Evolutionary conservation across 2,329 filamentous ascomycete genomes (phyloP).

Genomic region (Hymenoscyphus linearis): DNA sequence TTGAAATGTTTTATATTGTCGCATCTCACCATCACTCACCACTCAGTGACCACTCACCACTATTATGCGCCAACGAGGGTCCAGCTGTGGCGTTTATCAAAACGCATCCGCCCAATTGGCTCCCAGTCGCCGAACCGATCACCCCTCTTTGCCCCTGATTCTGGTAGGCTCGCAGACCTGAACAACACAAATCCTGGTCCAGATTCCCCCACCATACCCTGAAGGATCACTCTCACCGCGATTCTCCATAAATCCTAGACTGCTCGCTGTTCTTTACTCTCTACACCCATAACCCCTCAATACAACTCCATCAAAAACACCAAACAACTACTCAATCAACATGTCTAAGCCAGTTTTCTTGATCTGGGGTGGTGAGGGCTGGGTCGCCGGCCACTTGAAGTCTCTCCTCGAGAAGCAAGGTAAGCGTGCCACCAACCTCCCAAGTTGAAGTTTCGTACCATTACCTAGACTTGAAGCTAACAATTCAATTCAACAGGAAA

Average conservation of each 20-base stretch:
- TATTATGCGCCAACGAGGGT: neutral
- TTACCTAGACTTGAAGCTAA: neutral
- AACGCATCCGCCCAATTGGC: neutral
- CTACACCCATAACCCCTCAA: neutral
- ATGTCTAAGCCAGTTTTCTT: slow-evolving; percentile 42
- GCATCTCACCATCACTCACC: too few species aligned
- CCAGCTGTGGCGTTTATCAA: neutral
- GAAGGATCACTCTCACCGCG: slow-evolving; percentile 7
- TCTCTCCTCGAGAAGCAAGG: slow-evolving; percentile 50
- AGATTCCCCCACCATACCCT: slow-evolving; percentile 5
- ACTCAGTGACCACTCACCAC: neutral
- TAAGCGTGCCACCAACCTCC: slow-evolving; percentile 8
- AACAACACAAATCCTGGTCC: slow-evolving; percentile 7
- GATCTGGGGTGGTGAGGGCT: slow-evolving; percentile 60
- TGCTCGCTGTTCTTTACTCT: neutral
- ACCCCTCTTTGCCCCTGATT: slow-evolving; percentile 9
- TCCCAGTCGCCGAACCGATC: neutral
- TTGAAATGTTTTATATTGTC: neutral
- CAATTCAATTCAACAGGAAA: slow-evolving; percentile 37
- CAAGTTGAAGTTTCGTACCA: neutral
- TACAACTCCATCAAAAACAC: neutral
- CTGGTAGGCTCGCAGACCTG: neutral
- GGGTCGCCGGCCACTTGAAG: slow-evolving; percentile 59
- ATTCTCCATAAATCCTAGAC: neutral
- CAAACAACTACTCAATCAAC: neutral